Evolutionary conservation across 2,329 filamentous ascomycete species (phyloP).

Genomic region (Hypoxylon sp.): DNA sequence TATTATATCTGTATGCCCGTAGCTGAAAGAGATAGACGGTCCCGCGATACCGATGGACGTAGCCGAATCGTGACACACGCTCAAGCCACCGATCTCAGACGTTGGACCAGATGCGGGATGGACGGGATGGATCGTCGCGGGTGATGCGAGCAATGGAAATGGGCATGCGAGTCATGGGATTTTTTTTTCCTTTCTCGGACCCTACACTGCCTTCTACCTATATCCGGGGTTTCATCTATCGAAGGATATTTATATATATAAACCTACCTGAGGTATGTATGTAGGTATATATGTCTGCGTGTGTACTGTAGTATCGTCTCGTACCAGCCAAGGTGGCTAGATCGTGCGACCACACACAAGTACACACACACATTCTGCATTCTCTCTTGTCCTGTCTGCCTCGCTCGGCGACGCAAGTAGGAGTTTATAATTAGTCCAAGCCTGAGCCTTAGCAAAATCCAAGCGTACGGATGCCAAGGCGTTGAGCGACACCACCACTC

Average conservation of each 20-base stretch:
- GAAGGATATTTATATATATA: background rate
- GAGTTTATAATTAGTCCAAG: slow-evolving; percentile 28
- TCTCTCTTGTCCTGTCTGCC: slow-evolving; percentile 8
- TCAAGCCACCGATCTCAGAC: slow-evolving; percentile 33
- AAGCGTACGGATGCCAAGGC: slow-evolving; percentile 30
- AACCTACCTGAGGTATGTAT: slow-evolving; percentile 6
- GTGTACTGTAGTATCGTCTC: slow-evolving; percentile 10
- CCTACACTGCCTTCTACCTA: slow-evolving; percentile 28
- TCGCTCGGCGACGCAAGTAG: slow-evolving; percentile 23
- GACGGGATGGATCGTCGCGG: slow-evolving; percentile 25
- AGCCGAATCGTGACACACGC: slow-evolving; percentile 31
- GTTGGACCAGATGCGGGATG: slow-evolving; percentile 35
- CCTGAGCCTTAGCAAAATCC: slow-evolving; percentile 28
- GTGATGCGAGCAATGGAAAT: slow-evolving; percentile 21
- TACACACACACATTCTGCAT: too few species aligned
- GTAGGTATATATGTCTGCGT: background rate
- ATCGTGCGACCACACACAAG: slow-evolving; percentile 28
- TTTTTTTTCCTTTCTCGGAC: slow-evolving; percentile 23
- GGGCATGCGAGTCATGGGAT: slow-evolving; percentile 30
- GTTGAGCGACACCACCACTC: slow-evolving; percentile 21
- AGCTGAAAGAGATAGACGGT: slow-evolving; percentile 21
- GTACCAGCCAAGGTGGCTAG: slow-evolving; percentile 24
- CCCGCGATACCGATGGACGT: slow-evolving; percentile 31
- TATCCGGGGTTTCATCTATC: slow-evolving; percentile 32
- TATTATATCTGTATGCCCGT: slow-evolving; percentile 20